A percentile compares a stretch with the other conserved stretches of the same genome.
Conservation (phyloP, 1,139 yeast genomes). For the Suhomyces anneliseae region DNA sequence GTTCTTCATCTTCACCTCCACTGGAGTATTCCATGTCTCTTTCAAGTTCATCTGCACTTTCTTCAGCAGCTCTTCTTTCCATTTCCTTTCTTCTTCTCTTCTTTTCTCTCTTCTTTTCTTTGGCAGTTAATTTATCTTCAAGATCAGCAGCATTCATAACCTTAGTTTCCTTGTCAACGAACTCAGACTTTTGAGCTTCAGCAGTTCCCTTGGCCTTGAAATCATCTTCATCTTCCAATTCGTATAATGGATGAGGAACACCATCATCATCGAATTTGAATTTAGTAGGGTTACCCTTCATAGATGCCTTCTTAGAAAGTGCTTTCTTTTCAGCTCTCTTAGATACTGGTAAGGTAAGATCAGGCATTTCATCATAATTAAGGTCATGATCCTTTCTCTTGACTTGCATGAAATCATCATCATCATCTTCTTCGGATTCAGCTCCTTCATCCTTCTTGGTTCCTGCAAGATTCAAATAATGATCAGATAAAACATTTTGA, state of each 20-base stretch:
- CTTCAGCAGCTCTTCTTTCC: constrained; percentile 54
- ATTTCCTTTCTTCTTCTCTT: constrained; percentile 84
- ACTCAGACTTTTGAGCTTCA: constrained; percentile 62
- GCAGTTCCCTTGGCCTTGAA: constrained; percentile 80
- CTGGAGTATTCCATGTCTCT: constrained; percentile 38
- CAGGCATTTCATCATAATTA: constrained; percentile 65
- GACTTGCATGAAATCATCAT: constrained; percentile 78
- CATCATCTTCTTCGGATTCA: constrained; percentile 42
- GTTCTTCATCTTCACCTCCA: constrained; percentile 39
- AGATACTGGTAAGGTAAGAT: constrained; percentile 61
- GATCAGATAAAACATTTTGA: constrained; percentile 89
- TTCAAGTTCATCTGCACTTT: constrained; percentile 34
- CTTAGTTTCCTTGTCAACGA: constrained; percentile 63
- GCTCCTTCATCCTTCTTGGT: constrained; percentile 37
- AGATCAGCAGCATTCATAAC: constrained; percentile 71
- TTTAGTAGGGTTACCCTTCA: constrained; percentile 72
- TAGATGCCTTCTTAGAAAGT: constrained; percentile 77
- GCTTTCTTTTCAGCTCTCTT: constrained; percentile 89
- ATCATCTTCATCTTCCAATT: constrained; percentile 85
- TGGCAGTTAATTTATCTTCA: constrained; percentile 80
- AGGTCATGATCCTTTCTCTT: constrained; percentile 75
- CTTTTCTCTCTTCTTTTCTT: constrained; percentile 81
- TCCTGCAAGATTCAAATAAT: constrained; percentile 70
- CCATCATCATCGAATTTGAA: constrained; percentile 94
- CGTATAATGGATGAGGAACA: constrained; percentile 83